These are phyloP conservation scores for Blastobotrys chiropterorum DNA, from an alignment of 805 yeast genomes.

Conservation along the genomic window DNA sequence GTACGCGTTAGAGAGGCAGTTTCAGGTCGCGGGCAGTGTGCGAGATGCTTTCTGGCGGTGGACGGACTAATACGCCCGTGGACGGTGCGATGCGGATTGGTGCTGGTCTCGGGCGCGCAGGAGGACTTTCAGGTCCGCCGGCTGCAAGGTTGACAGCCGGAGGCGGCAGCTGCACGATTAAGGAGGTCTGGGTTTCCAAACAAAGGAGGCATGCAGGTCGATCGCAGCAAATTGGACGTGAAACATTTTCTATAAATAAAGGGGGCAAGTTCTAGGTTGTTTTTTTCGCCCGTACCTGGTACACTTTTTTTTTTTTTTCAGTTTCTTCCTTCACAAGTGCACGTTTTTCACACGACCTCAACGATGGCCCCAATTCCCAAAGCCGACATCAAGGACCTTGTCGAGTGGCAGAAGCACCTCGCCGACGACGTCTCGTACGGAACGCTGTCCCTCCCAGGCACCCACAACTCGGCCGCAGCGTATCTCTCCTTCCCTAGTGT, in stretches of 20 bases:
- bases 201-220: neutral
- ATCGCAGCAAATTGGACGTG: neutral
- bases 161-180: neutral
- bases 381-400: constrained; percentile 10
- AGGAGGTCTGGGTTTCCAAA: neutral
- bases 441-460: constrained; percentile 66
- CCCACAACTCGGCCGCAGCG: constrained; percentile 76
- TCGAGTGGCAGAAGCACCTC: constrained; percentile 49
- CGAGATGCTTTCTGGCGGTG: no score
- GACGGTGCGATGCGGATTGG: neutral
- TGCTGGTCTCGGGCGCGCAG: neutral
- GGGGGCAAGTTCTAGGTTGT: neutral
- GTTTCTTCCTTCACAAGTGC: neutral
- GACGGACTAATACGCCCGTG: neutral
- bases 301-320: neutral
- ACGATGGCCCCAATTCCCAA: constrained; percentile 13
- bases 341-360: no score
- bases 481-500: constrained; percentile 68
- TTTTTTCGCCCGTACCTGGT: no score
- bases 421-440: constrained; percentile 47
- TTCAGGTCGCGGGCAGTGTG: no score
- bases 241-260: constrained; percentile 21
- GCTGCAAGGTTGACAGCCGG: neutral
- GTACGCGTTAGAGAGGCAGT: no score
- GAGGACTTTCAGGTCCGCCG: no score